Percentiles rank a stretch among this genome's conserved stretches.
Evolutionary conservation across 2,329 filamentous ascomycete genomes (phyloP).

Genomic region (Pseudogymnoascus sp.): DNA sequence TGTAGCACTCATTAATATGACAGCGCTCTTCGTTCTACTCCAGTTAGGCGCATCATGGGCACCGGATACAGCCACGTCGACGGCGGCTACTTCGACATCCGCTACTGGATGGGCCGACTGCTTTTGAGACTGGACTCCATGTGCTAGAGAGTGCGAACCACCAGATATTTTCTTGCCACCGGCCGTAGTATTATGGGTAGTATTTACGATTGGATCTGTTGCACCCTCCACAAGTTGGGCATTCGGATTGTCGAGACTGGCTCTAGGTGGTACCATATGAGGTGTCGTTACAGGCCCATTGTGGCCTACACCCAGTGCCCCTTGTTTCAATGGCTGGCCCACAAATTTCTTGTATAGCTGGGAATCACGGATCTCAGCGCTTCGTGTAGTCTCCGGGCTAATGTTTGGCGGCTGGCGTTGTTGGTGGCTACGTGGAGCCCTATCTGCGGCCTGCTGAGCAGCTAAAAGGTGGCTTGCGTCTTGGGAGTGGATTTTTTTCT

Average conservation of each 20-base stretch:
- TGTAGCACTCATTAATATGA: constrained; percentile 83
- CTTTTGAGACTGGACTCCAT: constrained; percentile 21
- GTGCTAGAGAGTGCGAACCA: too few species aligned
- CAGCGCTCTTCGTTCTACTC: constrained; percentile 81
- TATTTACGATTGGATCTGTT: constrained; percentile 79
- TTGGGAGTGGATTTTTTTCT: constrained; percentile 51
- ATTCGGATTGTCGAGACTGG: constrained; percentile 71
- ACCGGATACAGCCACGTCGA: constrained; percentile 41
- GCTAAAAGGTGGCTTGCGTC: constrained; percentile 20
- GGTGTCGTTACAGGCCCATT: constrained; percentile 45
- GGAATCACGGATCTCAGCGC: constrained; percentile 69
- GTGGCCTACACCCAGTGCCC: constrained; percentile 23
- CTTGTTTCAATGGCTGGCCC: constrained; percentile 76
- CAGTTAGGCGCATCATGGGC: constrained; percentile 98
- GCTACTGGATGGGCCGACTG: neutral
- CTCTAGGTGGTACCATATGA: constrained; percentile 72
- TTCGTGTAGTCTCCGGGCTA: constrained; percentile 20
- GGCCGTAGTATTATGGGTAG: constrained; percentile 64
- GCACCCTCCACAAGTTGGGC: constrained; percentile 90
- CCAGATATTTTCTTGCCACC: constrained; percentile 41
- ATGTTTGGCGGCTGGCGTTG: constrained; percentile 23
- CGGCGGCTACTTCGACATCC: constrained; percentile 13
- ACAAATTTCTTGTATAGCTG: constrained; percentile 89
- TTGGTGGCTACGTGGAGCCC: constrained; percentile 20
- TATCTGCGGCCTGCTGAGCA: constrained; percentile 19